These are phyloP conservation scores for Artemisia argyi DNA, from an alignment of 129 eudicot species.

Conservation along the genomic window DNA sequence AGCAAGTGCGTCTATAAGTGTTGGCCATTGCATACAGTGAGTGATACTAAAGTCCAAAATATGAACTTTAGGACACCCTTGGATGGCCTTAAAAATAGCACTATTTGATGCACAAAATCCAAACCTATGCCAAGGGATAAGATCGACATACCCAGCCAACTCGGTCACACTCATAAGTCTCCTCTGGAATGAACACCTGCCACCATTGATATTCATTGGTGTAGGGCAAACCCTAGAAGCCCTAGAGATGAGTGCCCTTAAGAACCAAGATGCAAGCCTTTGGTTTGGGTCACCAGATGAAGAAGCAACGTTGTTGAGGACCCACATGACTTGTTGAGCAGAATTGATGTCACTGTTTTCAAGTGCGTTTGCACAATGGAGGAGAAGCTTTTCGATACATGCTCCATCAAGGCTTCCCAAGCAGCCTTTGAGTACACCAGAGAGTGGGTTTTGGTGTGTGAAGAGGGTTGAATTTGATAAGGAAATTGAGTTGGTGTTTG, in stretches of 20 bases:
- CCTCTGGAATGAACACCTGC: conserved; percentile 28
- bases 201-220: conserved; percentile 40
- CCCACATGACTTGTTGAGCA: conserved; percentile 97
- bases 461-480: conserved; percentile 38
- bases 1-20: conserved; percentile 64
- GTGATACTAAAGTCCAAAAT: conserved; percentile 71
- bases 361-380: conserved; percentile 77
- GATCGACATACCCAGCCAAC: conserved; percentile 81
- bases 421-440: conserved; percentile 58
- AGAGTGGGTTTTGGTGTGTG: conserved; percentile 39
- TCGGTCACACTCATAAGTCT: conserved; percentile 67
- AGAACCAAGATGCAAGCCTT: conserved; percentile 76
- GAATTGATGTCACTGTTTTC: conserved; percentile 68
- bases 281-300: conserved; percentile 79
- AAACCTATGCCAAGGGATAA: conserved; percentile 84
- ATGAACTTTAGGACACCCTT: conserved; percentile 62
- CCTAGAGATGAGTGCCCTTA: conserved; percentile 66
- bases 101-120: conserved; percentile 83
- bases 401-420: conserved; percentile 75
- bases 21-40: conserved; percentile 91
- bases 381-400: conserved; percentile 75
- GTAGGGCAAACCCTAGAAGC: conserved; percentile 75
- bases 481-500: conserved; percentile 42
- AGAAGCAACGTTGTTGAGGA: conserved; percentile 81
- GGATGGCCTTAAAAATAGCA: conserved; percentile 56